Base-by-base conservation (phyloP, 495 filamentous ascomycete genomes). In the Amniculicola lignicola region DNA sequence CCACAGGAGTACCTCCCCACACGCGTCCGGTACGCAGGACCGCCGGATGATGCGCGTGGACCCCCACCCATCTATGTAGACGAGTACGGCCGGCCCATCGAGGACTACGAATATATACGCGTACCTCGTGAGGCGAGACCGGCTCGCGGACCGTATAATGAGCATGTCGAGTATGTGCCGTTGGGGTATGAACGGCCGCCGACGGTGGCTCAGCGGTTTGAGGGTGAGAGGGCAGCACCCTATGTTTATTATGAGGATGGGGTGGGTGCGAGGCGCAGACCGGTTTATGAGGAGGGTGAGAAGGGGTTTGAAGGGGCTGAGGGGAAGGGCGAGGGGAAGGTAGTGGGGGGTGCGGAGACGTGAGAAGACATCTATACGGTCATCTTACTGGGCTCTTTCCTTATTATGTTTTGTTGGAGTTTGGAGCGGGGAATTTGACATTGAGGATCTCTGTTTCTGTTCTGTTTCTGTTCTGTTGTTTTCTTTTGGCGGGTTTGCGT, bases 161-260 rank as follows among this genome's bases (percentile, higher is more conserved):
- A 48, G 14, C 27, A 39, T 19, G n/a, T 46, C 21, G 22, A 48
- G 40, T 59, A 55, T 33, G 42, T 39, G 9, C 50, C 54, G 18
- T 23, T 59, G 11, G 27, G 42, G n/a, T 50, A 59, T 40, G 43
- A 53, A 22, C 60, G 54, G 19, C 43, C 42, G 6, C 49, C 25
- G 45, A n/a, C n/a, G n/a, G n/a, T n/a, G n/a, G 28, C 43, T 23
- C 54, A 41, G n/a, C 43, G 50, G 5, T 39, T 33, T 38, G n/a
- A n/a, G n/a, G 46, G 36, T 21, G 59, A 46, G 31, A 44, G 29
- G 2, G 21, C 50, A 9, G 15, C 28, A 21, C 24, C 24, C 33
- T 63, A 63, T 45, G 33, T 59, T 35, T 63, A 59, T 44, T 59
- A 63, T 25, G 54, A 63, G n/a, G 54, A 53, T n/a, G n/a, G n/a